Evolutionary conservation across 441 rosid species (phyloP).

Genomic region (Theobroma grandiflorum): DNA sequence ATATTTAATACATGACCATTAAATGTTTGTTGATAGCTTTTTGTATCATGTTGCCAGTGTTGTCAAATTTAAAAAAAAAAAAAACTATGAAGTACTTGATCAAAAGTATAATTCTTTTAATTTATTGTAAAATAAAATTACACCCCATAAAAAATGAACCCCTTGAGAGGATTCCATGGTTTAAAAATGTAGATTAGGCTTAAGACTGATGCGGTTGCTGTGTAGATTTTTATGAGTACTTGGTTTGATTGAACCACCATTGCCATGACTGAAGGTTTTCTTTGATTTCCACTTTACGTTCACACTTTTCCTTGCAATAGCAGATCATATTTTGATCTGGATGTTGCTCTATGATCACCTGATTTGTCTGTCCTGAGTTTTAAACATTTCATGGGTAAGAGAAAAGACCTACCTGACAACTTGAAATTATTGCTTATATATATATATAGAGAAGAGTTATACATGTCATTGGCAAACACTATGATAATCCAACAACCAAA

Average conservation of each 20-base stretch:
- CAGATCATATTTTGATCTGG: neutral
- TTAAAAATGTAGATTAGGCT: too few species aligned
- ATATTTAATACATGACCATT: too few species aligned
- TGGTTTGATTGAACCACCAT: neutral
- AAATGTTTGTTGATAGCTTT: too few species aligned
- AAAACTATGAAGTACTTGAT: too few species aligned
- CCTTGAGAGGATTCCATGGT: too few species aligned
- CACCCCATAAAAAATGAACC: too few species aligned
- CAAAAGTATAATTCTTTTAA: too few species aligned
- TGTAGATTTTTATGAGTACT: too few species aligned
- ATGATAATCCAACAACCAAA: neutral
- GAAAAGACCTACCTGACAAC: neutral
- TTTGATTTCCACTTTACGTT: neutral
- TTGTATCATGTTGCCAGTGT: too few species aligned
- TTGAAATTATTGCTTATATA: neutral
- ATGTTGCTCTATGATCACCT: neutral
- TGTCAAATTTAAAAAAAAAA: too few species aligned
- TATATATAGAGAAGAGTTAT: neutral
- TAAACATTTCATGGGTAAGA: neutral
- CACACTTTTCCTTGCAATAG: neutral
- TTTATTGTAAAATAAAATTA: too few species aligned
- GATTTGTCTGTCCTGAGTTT: neutral
- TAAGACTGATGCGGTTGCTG: too few species aligned
- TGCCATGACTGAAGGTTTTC: neutral
- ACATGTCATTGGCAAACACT: neutral